Percentiles rank a stretch among this genome's conserved stretches.
These are phyloP conservation scores for Avena insularis DNA, from an alignment of 176 grass and related monocot genomes.

Conservation along the genomic window DNA sequence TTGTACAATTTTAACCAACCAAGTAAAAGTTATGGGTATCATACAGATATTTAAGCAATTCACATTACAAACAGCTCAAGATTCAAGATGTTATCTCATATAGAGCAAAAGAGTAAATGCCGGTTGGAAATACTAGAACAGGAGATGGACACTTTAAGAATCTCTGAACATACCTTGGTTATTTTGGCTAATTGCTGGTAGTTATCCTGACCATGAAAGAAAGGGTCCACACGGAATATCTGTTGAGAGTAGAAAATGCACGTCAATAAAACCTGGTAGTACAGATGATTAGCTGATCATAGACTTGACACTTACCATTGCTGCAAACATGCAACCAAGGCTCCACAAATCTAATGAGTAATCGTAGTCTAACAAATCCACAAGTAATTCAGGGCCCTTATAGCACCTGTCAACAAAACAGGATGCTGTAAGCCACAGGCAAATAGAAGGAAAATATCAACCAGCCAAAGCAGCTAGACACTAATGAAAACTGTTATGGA, in stretches of 20 bases:
- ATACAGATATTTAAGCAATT: not conserved
- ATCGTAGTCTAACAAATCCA: slow-evolving; percentile 97
- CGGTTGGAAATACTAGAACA: not conserved
- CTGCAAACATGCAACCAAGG: slow-evolving; percentile 97
- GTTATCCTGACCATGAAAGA: slow-evolving; percentile 95
- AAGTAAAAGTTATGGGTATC: not conserved
- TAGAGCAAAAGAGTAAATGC: not conserved
- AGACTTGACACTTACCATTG: slow-evolving; percentile 67
- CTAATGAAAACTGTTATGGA: not conserved
- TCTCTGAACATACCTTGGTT: slow-evolving; percentile 62
- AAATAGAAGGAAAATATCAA: not conserved
- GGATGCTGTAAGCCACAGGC: not conserved
- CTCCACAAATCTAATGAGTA: slow-evolving; percentile 99
- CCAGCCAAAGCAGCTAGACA: not conserved
- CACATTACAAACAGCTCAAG: not conserved
- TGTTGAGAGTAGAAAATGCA: slow-evolving; percentile 37
- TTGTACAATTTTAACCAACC: not conserved
- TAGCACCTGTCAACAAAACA: slow-evolving; percentile 59
- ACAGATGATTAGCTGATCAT: slow-evolving; percentile 23
- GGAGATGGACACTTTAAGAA: slow-evolving; percentile 20
- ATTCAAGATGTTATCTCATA: slow-evolving; percentile 1
- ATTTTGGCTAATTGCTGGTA: slow-evolving; percentile 98
- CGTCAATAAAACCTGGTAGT: slow-evolving; percentile 29
- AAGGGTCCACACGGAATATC: slow-evolving; percentile 87
- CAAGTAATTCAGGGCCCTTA: slow-evolving; percentile 95